These are phyloP conservation scores for Apiotrichum gamsii DNA, from an alignment of 1,284 basidiomycete species.

Conservation along the genomic window DNA sequence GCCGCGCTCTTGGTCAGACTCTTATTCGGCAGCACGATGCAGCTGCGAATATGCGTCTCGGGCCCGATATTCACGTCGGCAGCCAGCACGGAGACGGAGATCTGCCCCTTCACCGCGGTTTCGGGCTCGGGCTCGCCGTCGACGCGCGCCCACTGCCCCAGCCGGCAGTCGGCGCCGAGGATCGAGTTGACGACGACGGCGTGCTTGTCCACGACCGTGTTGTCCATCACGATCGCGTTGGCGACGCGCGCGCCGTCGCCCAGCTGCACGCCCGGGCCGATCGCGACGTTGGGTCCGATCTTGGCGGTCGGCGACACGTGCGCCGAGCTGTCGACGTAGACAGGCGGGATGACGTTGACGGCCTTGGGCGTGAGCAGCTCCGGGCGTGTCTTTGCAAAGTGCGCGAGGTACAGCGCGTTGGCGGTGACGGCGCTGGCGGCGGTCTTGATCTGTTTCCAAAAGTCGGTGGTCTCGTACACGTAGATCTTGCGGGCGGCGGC, in stretches of 20 bases:
- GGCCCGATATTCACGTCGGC: slow-evolving; percentile 48
- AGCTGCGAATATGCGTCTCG: slow-evolving; percentile 46
- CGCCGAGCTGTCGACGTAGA: slow-evolving; percentile 50
- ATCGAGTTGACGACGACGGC: slow-evolving; percentile 50
- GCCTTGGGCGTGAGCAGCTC: slow-evolving; percentile 29
- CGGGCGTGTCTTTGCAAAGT: slow-evolving; percentile 35
- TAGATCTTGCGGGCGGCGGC: slow-evolving; percentile 50
- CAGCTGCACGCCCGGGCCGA: slow-evolving; percentile 47
- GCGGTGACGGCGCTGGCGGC: slow-evolving; percentile 53
- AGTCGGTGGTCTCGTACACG: slow-evolving; percentile 50
- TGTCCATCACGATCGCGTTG: slow-evolving; percentile 51
- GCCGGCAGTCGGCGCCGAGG: slow-evolving; percentile 42
- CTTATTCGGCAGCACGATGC: slow-evolving; percentile 53
- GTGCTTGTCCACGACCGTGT: slow-evolving; percentile 48
- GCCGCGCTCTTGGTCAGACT: slow-evolving; percentile 45
- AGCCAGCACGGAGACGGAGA: slow-evolving; percentile 49
- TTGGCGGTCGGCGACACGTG: slow-evolving; percentile 48
- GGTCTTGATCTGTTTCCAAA: slow-evolving; percentile 53
- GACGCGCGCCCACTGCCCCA: slow-evolving; percentile 51
- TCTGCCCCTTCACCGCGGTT: slow-evolving; percentile 45
- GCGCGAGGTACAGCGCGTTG: slow-evolving; percentile 47
- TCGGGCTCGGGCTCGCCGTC: slow-evolving; percentile 48
- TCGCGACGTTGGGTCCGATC: slow-evolving; percentile 50
- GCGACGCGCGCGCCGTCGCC: slow-evolving; percentile 50
- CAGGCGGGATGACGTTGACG: slow-evolving; percentile 47